Evolutionary conservation across 805 yeast species (phyloP).

Genomic region (Kodamaea lidongshanica): DNA sequence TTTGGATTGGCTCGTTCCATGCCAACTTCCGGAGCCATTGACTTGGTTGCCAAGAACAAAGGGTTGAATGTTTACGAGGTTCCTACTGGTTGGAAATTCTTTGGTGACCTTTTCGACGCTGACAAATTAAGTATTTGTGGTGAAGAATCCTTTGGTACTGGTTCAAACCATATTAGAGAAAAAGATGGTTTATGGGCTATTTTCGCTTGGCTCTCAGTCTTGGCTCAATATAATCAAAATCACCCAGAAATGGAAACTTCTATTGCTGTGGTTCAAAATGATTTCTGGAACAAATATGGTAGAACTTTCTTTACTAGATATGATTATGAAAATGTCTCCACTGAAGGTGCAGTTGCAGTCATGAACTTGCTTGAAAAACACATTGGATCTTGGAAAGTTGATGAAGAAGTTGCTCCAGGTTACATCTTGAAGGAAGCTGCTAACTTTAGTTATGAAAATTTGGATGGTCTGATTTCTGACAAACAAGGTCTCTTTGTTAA

Average conservation of each 20-base stretch:
- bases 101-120: slow-evolving; percentile 92
- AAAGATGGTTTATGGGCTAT: slow-evolving; percentile 98
- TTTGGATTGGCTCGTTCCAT: slow-evolving; percentile 93
- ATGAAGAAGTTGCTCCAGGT: slow-evolving; percentile 43
- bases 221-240: slow-evolving; percentile 70
- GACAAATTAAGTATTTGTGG: slow-evolving; percentile 94
- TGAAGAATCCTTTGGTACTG: slow-evolving; percentile 97
- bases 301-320: slow-evolving; percentile 96
- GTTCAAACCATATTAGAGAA: slow-evolving; percentile 94
- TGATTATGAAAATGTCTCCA: slow-evolving; percentile 80
- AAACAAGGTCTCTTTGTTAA: slow-evolving; percentile 88
- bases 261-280: slow-evolving; percentile 71
- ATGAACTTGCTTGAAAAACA: slow-evolving; percentile 40
- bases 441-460: slow-evolving; percentile 86
- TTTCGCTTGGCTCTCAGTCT: slow-evolving; percentile 92
- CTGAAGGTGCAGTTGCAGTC: slow-evolving; percentile 68
- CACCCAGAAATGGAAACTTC: slow-evolving; percentile 56
- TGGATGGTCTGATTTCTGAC: slow-evolving; percentile 83
- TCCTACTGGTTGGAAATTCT: slow-evolving; percentile 98
- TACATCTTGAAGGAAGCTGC: slow-evolving; percentile 67
- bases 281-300: slow-evolving; percentile 90
- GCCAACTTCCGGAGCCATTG: slow-evolving; percentile 96
- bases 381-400: slow-evolving; percentile 33
- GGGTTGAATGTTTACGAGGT: slow-evolving; percentile 82
- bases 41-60: slow-evolving; percentile 76